phyloP scores from a whole-genome alignment of 2,329 filamentous ascomycete genomes.

The Cladosporium oxysporum region DNA sequence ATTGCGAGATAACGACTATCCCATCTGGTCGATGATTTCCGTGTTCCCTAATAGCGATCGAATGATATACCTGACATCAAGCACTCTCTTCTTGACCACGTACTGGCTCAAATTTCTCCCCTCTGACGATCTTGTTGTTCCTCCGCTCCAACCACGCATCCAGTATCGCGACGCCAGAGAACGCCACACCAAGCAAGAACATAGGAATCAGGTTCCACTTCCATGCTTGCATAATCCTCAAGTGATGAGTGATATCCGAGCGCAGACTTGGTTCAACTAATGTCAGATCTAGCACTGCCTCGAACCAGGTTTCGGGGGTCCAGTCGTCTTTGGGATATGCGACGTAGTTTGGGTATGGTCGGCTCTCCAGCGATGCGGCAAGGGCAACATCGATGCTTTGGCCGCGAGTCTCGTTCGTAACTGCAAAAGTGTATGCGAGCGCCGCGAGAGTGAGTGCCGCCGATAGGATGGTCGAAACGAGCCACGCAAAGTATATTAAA shows the following conservation, averaged over 20 bases:
- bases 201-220: slow-evolving; percentile 36
- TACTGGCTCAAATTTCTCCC: slow-evolving; percentile 5
- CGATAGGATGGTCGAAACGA: slow-evolving; percentile 29
- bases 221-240: slow-evolving; percentile 33
- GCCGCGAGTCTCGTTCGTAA: slow-evolving; percentile 27
- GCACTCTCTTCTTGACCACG: background rate
- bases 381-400: slow-evolving; percentile 31
- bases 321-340: slow-evolving; percentile 31
- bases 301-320: slow-evolving; percentile 37
- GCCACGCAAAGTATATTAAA: slow-evolving; percentile 29
- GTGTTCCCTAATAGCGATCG: background rate
- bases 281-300: slow-evolving; percentile 29
- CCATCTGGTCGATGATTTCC: background rate
- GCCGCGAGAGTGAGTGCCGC: slow-evolving; percentile 30
- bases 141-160: slow-evolving; percentile 20
- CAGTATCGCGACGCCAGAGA: slow-evolving; percentile 24
- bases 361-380: slow-evolving; percentile 28
- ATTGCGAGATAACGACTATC: background rate
- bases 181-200: slow-evolving; percentile 28
- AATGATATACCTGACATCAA: background rate
- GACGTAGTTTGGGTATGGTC: slow-evolving; percentile 32
- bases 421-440: slow-evolving; percentile 31
- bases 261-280: slow-evolving; percentile 23
- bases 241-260: slow-evolving; percentile 24
- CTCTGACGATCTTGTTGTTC: background rate